Evolutionary conservation across 2,329 filamentous ascomycete genomes (phyloP).

Genomic region (Diplocarpon rosae): DNA sequence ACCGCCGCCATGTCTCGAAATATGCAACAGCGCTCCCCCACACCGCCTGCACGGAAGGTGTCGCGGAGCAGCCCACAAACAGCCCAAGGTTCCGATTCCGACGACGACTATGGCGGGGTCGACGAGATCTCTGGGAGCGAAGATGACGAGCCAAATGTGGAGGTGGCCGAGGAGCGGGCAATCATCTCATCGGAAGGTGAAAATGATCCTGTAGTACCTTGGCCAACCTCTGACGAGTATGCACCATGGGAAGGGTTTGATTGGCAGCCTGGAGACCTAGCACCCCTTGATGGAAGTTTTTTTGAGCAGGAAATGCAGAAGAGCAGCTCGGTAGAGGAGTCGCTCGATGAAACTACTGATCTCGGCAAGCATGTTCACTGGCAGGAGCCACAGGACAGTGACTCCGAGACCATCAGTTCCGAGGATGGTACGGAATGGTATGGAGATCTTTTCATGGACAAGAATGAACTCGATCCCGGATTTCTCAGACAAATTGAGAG

Average conservation of each 20-base stretch:
- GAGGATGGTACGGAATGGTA: constrained; percentile 58
- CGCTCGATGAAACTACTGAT: constrained; percentile 3
- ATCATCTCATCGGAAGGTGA: constrained; percentile 45
- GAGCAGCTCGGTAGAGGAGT: constrained; percentile 2
- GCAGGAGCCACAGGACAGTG: constrained; percentile 57
- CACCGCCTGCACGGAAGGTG: constrained; percentile 26
- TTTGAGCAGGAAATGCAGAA: constrained; percentile 27
- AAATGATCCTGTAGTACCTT: constrained; percentile 29
- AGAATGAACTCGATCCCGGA: constrained; percentile 59
- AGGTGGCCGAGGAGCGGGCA: constrained; percentile 66
- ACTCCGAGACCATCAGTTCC: constrained; percentile 48
- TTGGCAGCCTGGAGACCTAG: constrained; percentile 26
- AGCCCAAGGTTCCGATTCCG: constrained; percentile 47
- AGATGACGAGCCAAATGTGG: constrained; percentile 68
- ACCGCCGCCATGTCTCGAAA: constrained; percentile 33
- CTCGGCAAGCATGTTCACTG: constrained; percentile 55
- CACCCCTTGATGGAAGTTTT: constrained; percentile 15
- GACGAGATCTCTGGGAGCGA: constrained; percentile 73
- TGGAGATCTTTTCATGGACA: constrained; percentile 68
- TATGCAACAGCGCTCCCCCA: constrained; percentile 37
- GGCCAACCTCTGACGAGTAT: constrained; percentile 26
- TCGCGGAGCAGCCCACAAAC: constrained; percentile 6
- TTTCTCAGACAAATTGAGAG: constrained; percentile 66
- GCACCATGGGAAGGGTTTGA: constrained; percentile 47
- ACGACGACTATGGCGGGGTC: constrained; percentile 57